Evolutionary conservation across 2,329 filamentous ascomycete genomes (phyloP), one percentile per base, ranked within the genome.

Genomic region (Pseudogymnoascus sp.): DNA sequence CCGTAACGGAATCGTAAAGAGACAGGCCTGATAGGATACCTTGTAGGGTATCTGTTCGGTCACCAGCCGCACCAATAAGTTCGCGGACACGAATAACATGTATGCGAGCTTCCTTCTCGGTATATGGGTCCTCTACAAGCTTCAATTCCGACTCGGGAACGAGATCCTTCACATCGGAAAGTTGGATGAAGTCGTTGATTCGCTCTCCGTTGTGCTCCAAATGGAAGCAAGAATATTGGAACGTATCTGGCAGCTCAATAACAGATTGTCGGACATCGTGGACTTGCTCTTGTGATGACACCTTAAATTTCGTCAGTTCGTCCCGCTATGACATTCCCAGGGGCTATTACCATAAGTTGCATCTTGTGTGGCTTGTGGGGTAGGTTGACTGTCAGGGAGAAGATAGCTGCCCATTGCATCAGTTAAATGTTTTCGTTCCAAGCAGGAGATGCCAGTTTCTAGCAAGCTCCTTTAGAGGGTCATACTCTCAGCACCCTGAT

Each of bases 161-260:
- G 62, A 99, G 83, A 63, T 85, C 91, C 58, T 89, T 83, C 62
- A 99, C 89, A 73, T 99, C 93, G 62, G 91, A 92, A 65, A 99
- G 84, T 74, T 96, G 89, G 64, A 96, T 84, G 71, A 95, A 97
- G 77, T 99, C 95, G 76, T 97, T 97, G 82, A 99, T 88, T 67
- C 90, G 89, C 76, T 90, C 81, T 69, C 91, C 91, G 64, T 90
- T 88, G 78, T 93, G 88, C 78, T 97, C 93, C 71, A 99, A 87
- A 78, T 99, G 95, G 80, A 99, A 99, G 81, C 95, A 99, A 61
- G 95, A 96, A 80, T 97, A 97, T 77, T 96, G 92, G 79, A 97
- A 95, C 60, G 93, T 96, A 64, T 88, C 83, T 4, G 95, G 95
- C 59, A 92, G 83, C 77, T 99, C 95, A 78, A 97, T 92, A 74